Conservation (phyloP, 2,329 filamentous ascomycete genomes). For the Fusarium succisae region DNA sequence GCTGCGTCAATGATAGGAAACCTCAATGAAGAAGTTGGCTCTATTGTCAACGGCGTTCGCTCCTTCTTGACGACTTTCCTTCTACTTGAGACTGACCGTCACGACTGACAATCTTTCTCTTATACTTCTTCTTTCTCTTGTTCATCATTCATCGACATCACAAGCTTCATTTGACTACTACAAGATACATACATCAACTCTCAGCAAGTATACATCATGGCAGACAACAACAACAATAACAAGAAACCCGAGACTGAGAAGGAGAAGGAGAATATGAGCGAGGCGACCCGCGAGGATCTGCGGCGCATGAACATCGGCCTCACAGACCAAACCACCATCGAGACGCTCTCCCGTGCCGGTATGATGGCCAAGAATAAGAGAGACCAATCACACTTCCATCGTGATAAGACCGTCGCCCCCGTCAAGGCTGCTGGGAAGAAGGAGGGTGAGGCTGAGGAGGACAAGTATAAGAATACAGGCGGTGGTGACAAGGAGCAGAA, state of each 20-base stretch:
- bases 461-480: background rate
- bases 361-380: constrained; percentile 33
- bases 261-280: background rate
- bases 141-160: background rate
- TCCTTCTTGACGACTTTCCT: background rate
- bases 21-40: background rate
- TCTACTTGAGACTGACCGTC: background rate
- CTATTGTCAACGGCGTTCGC: background rate
- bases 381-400: background rate
- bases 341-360: constrained; percentile 28
- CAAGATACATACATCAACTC: background rate
- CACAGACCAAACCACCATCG: constrained; percentile 37
- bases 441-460: background rate
- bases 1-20: background rate
- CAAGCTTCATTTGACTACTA: background rate
- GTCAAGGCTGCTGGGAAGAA: constrained; percentile 1
- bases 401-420: background rate
- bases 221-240: background rate
- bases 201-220: background rate
- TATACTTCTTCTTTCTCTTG: background rate
- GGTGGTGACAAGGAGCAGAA: background rate
- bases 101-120: background rate
- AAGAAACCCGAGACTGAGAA: background rate
- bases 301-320: constrained; percentile 36
- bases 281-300: constrained; percentile 18